Evolutionary conservation across 2,329 filamentous ascomycete genomes (phyloP).

Genomic region (Scedosporium minutisporum): DNA sequence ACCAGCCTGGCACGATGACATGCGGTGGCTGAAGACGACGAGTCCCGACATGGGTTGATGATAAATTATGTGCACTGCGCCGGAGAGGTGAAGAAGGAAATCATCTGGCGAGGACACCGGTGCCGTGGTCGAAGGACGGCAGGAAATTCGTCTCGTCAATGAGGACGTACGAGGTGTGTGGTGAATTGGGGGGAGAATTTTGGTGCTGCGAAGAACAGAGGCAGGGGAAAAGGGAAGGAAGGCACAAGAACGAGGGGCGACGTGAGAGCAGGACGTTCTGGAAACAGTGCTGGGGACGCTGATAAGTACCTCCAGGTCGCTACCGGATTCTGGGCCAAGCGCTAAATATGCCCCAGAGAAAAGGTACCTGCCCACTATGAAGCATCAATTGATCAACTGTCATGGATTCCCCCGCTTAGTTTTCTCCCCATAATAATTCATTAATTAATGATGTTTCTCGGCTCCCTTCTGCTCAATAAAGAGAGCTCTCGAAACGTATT

Average conservation of each 20-base stretch:
- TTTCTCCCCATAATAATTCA: too few species aligned
- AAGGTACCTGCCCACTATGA: too few species aligned
- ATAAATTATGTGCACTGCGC: background rate
- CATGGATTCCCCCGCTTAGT: too few species aligned
- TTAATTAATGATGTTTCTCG: too few species aligned
- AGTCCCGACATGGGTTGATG: constrained; percentile 1
- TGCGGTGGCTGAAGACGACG: background rate
- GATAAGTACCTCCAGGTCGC: background rate
- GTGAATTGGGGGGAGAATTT: background rate
- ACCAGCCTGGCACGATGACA: background rate
- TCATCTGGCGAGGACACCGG: background rate
- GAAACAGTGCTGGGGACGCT: background rate
- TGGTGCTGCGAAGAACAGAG: background rate
- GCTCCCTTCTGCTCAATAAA: background rate
- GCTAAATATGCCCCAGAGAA: too few species aligned
- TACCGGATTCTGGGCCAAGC: too few species aligned
- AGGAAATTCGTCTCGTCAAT: constrained; percentile 1
- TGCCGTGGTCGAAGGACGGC: constrained; percentile 3
- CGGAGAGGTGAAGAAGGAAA: background rate
- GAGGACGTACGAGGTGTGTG: background rate
- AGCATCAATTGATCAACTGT: too few species aligned
- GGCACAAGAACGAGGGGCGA: constrained; percentile 1
- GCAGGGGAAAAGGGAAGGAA: constrained; percentile 3
- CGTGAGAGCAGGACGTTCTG: background rate
- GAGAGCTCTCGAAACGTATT: background rate